Base-by-base conservation (phyloP, 352 stramenopile species). In the Phytopythium montanum region DNA sequence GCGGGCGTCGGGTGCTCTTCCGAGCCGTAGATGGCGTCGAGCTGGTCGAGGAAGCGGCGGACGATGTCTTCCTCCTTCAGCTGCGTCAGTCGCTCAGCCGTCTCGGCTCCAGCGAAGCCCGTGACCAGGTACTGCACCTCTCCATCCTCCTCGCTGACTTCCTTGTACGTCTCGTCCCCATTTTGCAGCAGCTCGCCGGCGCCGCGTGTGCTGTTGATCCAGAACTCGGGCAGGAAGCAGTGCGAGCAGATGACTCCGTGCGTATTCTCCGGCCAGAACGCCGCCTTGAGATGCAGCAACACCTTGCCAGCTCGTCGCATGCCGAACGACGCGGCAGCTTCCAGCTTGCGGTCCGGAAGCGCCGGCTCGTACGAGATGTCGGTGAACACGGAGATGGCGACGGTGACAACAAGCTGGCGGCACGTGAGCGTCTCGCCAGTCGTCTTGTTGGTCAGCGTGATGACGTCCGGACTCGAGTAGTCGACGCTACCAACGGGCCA, bases 181-280 rank as follows among this genome's bases (percentile, higher is more conserved):
- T 91, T 82, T 23, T 69, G 45, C 44, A 86, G 64, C 48, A 92
- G 36, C 36, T 85, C 64, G 9, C 85, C 85, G 28, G 92, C 76
- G 25, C 85, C 85, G 9, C 75, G 59, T 16, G 78, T 86, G 62
- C 64, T 87, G 66, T 94, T 92, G 39, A 92, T 69, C 85, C 85
- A 94, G 44, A 92, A 94, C 68, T 94, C 85, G 13, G 85, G 85
- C 62, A 94, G 33, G 67, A 94, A 94, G 56, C 73, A 86, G 36
- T 91, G 79, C 25, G 81, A 91, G 68, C 85, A 94, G 54, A 94
- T 84, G 38, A 94, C 75, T 38, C 85, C 85, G 57, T 94, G 85
- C 10, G 81, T 75, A 56, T 92, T 76, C 52, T 66, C 70, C 9
- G 81, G 79, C 85, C 85, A 94, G 56, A 92, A 94, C 39, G 65